Conservation (phyloP, 179 eudicot species). For the Corrigiola litoralis region DNA sequence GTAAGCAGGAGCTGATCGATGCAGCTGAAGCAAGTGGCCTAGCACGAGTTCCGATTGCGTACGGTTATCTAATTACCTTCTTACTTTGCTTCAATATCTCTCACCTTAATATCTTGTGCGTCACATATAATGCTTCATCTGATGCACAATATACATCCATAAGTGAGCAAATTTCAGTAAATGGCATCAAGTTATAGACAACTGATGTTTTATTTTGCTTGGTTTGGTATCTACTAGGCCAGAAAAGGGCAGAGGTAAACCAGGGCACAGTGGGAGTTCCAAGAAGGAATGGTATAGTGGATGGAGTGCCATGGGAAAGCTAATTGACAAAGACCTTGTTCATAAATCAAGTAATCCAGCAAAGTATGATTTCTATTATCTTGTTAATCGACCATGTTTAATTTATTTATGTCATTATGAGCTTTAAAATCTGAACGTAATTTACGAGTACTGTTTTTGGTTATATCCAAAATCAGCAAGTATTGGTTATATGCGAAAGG, state of each 20-base stretch:
- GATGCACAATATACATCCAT: neutral
- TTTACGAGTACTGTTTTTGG: neutral
- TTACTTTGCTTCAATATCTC: no score
- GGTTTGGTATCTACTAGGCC: slow-evolving; percentile 49
- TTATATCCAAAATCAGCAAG: neutral
- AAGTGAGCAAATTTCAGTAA: neutral
- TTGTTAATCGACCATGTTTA: no score
- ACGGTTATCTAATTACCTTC: slow-evolving; percentile 24
- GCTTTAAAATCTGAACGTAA: neutral
- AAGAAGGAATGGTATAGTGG: slow-evolving; percentile 91
- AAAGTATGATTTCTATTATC: slow-evolving; percentile 72
- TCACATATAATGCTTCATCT: neutral
- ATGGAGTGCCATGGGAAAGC: slow-evolving; percentile 88
- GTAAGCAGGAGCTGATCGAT: slow-evolving; percentile 80
- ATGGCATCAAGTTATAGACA: neutral
- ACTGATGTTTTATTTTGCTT: neutral
- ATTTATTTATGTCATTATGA: neutral
- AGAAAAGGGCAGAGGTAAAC: slow-evolving; percentile 75
- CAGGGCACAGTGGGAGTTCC: slow-evolving; percentile 74
- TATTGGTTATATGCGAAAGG: neutral
- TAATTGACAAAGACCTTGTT: slow-evolving; percentile 70
- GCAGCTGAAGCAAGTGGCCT: slow-evolving; percentile 98
- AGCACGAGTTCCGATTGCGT: slow-evolving; percentile 83
- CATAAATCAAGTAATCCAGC: slow-evolving; percentile 87
- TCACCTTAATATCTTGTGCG: neutral